Percentiles rank a stretch among this genome's conserved stretches.
Evolutionary conservation across 2,329 filamentous ascomycete genomes (phyloP).

Genomic region (Talaromyces sp.): DNA sequence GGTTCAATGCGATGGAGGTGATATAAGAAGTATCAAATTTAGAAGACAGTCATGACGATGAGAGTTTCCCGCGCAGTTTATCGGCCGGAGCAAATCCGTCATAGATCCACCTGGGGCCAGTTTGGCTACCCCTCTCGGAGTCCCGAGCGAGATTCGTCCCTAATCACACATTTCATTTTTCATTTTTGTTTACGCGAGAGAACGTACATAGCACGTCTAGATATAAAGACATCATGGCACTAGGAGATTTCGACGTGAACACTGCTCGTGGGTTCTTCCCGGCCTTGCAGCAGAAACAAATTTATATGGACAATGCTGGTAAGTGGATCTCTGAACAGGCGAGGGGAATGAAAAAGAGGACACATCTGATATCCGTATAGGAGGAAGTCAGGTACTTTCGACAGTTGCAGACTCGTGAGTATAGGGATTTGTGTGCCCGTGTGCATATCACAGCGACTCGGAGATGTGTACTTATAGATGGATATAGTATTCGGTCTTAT

Average conservation of each 20-base stretch:
- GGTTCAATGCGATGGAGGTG: no score
- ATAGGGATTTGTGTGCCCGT: neutral
- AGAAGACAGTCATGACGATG: no score
- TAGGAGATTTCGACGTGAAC: constrained; percentile 56
- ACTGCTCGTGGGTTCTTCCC: constrained; percentile 66
- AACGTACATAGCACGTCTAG: neutral
- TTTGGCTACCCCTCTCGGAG: constrained; percentile 2
- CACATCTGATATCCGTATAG: constrained; percentile 32
- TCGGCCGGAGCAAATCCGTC: constrained; percentile 14
- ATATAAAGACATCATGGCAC: constrained; percentile 18
- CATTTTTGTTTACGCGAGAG: neutral
- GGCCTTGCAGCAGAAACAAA: constrained; percentile 65
- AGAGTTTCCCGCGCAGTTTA: neutral
- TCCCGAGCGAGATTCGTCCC: constrained; percentile 12
- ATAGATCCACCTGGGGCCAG: constrained; percentile 17
- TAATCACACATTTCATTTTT: neutral
- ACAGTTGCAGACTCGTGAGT: constrained; percentile 67
- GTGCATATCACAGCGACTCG: neutral
- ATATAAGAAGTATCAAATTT: no score
- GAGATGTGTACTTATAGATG: neutral
- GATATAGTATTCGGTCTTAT: constrained; percentile 63
- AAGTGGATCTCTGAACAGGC: neutral
- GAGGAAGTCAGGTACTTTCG: constrained; percentile 71
- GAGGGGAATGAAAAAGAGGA: neutral
- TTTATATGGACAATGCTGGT: constrained; percentile 72